Evolutionary conservation across 108 stramenopile genomes (phyloP).

Genomic region (Schizochytrium sp.): DNA sequence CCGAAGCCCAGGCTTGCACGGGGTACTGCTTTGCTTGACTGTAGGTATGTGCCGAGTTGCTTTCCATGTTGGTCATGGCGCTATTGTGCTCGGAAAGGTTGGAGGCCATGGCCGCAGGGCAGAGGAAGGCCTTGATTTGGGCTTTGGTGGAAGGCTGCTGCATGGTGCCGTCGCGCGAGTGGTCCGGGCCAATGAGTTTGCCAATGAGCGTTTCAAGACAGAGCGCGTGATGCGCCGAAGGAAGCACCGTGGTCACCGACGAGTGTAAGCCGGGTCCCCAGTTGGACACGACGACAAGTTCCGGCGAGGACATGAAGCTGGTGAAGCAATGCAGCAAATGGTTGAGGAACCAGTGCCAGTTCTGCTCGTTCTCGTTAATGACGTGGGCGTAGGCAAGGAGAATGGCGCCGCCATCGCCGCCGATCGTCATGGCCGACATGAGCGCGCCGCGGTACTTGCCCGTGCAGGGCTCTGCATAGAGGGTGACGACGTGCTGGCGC

Average conservation of each 20-base stretch:
- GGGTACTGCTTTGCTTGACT: neutral
- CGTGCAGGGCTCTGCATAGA: neutral
- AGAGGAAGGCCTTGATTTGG: neutral
- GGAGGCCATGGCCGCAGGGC: neutral
- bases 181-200: neutral
- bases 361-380: neutral
- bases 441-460: constrained; percentile 14
- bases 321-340: neutral
- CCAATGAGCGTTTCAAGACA: neutral
- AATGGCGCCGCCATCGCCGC: neutral
- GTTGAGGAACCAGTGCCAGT: neutral
- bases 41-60: neutral
- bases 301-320: neutral
- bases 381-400: neutral
- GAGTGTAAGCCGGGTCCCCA: neutral
- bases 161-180: neutral
- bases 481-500: neutral
- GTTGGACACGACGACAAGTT: neutral
- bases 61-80: neutral
- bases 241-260: neutral
- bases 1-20: neutral
- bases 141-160: neutral
- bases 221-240: neutral
- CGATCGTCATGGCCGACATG: constrained; percentile 13
- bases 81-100: neutral